A percentile compares a stretch with the other conserved stretches of the same genome.
phyloP scores from a whole-genome alignment of 495 filamentous ascomycete species.

The Tuber indicum region DNA sequence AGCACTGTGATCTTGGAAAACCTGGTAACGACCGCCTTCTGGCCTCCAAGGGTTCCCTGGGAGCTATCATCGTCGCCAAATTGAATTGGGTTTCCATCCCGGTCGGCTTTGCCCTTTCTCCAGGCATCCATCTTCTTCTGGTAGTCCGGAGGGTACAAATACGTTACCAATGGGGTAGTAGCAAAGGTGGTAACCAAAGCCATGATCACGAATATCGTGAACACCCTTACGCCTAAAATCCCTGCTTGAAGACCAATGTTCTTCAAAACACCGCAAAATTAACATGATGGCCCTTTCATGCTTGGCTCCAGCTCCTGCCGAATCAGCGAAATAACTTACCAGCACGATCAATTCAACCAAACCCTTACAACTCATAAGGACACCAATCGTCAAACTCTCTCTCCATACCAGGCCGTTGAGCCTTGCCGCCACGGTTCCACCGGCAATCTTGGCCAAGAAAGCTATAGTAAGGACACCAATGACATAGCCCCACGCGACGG shows the following conservation, averaged over 20 bases:
- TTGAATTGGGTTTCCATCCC: slow-evolving; percentile 64
- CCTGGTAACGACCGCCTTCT: slow-evolving; percentile 45
- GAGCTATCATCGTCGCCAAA: slow-evolving; percentile 44
- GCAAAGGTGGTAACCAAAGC: slow-evolving; percentile 86
- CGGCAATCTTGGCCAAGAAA: slow-evolving; percentile 77
- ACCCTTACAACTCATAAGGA: slow-evolving; percentile 96
- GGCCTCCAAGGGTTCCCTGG: slow-evolving; percentile 38
- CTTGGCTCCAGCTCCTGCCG: not conserved
- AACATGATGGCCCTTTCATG: not conserved
- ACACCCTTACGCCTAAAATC: slow-evolving; percentile 78
- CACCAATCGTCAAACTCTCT: slow-evolving; percentile 85
- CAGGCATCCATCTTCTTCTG: slow-evolving; percentile 86
- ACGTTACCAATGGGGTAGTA: slow-evolving; percentile 74
- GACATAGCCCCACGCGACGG: slow-evolving; percentile 88
- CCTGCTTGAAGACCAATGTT: slow-evolving; percentile 92
- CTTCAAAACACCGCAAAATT: slow-evolving; percentile 44
- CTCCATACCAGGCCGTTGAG: slow-evolving; percentile 79
- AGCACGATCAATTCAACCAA: slow-evolving; percentile 92
- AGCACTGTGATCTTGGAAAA: slow-evolving; percentile 53
- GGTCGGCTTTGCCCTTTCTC: slow-evolving; percentile 87
- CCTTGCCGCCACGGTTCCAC: slow-evolving; percentile 74
- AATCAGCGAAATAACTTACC: slow-evolving; percentile 49
- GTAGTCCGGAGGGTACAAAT: slow-evolving; percentile 81
- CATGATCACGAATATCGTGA: slow-evolving; percentile 99
- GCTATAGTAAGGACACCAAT: slow-evolving; percentile 75